Conservation (phyloP, 1,139 yeast species). For the Geotrichum citri-aurantii region DNA sequence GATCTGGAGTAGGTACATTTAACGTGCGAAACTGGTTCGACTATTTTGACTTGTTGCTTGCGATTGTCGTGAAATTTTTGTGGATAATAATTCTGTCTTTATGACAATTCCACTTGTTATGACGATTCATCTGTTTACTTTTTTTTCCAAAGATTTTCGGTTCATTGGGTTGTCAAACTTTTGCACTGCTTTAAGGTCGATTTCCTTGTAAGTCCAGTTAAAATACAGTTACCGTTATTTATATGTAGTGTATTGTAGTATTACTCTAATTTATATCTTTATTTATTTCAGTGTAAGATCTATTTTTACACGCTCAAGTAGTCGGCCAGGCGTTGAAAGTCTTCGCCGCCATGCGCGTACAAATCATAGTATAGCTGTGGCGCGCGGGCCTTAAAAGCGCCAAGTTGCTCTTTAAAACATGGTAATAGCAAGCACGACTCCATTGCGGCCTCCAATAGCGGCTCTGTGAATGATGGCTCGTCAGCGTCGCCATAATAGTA, state of each 20-base stretch:
- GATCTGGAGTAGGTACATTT: conserved; percentile 14
- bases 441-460: conserved; percentile 4
- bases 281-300: not conserved
- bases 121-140: too few species aligned
- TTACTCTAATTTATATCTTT: not conserved
- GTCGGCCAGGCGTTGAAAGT: not conserved
- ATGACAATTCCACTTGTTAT: too few species aligned
- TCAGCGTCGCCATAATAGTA: conserved; percentile 4
- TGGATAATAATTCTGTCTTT: too few species aligned
- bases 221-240: not conserved
- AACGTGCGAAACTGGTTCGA: too few species aligned
- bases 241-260: not conserved
- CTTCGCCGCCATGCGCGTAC: not conserved
- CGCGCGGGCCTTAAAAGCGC: not conserved
- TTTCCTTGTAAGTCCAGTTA: too few species aligned
- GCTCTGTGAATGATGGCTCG: conserved; percentile 10
- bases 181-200: too few species aligned
- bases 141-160: too few species aligned
- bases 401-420: conserved; percentile 2
- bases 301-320: not conserved
- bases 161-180: too few species aligned
- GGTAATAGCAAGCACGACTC: not conserved
- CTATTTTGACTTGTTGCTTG: too few species aligned
- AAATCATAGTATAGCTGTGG: not conserved
- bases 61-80: not conserved